A percentile compares a stretch with the other conserved stretches of the same genome.
Evolutionary conservation across 2,329 filamentous ascomycete genomes (phyloP).

Genomic region (Xylariomycetidae sp.): DNA sequence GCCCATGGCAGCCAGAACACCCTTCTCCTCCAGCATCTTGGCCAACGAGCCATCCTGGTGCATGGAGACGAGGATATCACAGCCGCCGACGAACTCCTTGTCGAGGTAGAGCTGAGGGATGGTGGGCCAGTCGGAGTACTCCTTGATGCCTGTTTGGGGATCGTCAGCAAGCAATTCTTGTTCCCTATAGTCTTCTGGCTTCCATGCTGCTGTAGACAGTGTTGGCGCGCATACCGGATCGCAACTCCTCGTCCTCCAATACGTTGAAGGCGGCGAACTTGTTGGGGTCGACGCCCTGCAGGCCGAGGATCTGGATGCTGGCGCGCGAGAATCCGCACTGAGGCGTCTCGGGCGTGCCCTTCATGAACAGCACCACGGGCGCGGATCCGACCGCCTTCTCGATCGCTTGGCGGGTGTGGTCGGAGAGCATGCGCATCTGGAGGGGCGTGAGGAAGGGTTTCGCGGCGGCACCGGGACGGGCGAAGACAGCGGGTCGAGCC

Average conservation of each 20-base stretch:
- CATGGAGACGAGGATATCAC: slow-evolving; percentile 95
- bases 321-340: slow-evolving; percentile 97
- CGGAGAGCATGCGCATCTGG: slow-evolving; percentile 67
- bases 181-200: not conserved
- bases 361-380: slow-evolving; percentile 98
- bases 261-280: slow-evolving; percentile 99
- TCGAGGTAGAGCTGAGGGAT: slow-evolving; percentile 95
- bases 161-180: slow-evolving; percentile 4
- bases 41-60: slow-evolving; percentile 92
- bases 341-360: slow-evolving; percentile 91
- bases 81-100: slow-evolving; percentile 96
- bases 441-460: slow-evolving; percentile 26
- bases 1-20: slow-evolving; percentile 66
- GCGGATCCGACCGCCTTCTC: slow-evolving; percentile 83
- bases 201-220: not conserved
- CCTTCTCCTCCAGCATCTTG: slow-evolving; percentile 87
- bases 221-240: slow-evolving; percentile 57
- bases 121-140: slow-evolving; percentile 98
- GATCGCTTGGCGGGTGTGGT: slow-evolving; percentile 74
- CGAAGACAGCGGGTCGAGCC: slow-evolving; percentile 12
- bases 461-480: slow-evolving; percentile 17
- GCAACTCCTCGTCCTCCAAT: slow-evolving; percentile 80
- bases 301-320: slow-evolving; percentile 86
- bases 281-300: slow-evolving; percentile 89
- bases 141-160: slow-evolving; percentile 72